These are phyloP conservation scores for Aspergillus jensenii DNA, from an alignment of 2,329 filamentous ascomycete species.

Conservation along the genomic window DNA sequence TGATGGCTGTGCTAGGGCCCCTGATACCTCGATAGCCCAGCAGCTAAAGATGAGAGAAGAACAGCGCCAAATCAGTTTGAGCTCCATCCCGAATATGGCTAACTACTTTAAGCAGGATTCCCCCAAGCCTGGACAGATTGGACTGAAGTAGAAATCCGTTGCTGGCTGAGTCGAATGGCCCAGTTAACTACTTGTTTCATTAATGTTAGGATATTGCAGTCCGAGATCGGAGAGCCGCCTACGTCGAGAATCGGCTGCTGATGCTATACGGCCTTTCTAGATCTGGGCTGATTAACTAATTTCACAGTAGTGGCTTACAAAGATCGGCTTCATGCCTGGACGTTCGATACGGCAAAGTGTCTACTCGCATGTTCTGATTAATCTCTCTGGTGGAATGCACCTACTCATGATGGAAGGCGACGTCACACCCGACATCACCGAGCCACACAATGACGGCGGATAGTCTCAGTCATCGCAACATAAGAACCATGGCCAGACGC, in stretches of 20 bases:
- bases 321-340: neutral
- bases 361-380: neutral
- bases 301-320: neutral
- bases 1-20: no score
- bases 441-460: neutral
- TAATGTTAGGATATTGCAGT: neutral
- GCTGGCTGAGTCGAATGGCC: no score
- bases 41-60: no score
- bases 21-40: no score
- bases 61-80: no score
- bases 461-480: neutral
- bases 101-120: no score
- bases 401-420: neutral
- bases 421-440: slow-evolving; percentile 1
- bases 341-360: neutral
- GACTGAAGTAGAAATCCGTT: no score
- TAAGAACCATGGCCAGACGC: slow-evolving; percentile 1
- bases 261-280: neutral
- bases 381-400: neutral
- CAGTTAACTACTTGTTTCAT: neutral
- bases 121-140: no score
- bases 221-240: neutral
- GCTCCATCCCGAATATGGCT: no score
- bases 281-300: neutral
- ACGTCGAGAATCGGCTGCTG: neutral